phyloP scores from a whole-genome alignment of 2,329 filamentous ascomycete species.

The Trichoderma sp. region DNA sequence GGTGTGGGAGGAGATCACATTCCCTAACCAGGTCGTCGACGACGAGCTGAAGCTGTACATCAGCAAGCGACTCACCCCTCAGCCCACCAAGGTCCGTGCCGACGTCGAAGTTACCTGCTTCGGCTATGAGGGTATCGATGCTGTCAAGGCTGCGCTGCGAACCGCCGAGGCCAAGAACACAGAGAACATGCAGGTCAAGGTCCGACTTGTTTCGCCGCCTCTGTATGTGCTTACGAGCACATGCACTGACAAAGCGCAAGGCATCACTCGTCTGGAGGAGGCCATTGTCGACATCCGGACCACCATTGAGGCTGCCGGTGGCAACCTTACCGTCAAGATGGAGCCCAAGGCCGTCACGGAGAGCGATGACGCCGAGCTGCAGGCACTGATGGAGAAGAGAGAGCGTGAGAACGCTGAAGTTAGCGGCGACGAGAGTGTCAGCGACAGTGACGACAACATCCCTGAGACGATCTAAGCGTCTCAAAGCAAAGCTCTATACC shows the following conservation, averaged over 20 bases:
- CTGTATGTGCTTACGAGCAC: constrained; percentile 96
- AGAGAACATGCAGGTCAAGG: constrained; percentile 90
- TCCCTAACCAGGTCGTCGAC: constrained; percentile 81
- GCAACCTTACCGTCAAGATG: constrained; percentile 91
- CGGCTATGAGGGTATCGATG: constrained; percentile 97
- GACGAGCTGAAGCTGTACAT: constrained; percentile 95
- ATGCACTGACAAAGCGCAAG: constrained; percentile 87
- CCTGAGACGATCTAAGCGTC: constrained; percentile 43
- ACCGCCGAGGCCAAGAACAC: constrained; percentile 93
- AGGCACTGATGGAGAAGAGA: constrained; percentile 98
- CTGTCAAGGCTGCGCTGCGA: constrained; percentile 89
- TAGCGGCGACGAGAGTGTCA: constrained; percentile 94
- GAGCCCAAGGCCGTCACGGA: constrained; percentile 98
- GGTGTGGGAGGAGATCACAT: constrained; percentile 90
- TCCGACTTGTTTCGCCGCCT: constrained; percentile 95
- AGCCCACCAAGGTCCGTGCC: constrained; percentile 98
- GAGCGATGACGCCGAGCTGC: constrained; percentile 94
- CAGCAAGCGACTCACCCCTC: constrained; percentile 92
- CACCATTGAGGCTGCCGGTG: constrained; percentile 76
- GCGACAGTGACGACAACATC: constrained; percentile 87
- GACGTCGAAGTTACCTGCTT: constrained; percentile 96
- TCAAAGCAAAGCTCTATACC: constrained; percentile 4
- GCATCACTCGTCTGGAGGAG: constrained; percentile 81
- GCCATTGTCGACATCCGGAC: constrained; percentile 84
- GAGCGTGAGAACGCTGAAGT: constrained; percentile 98